phyloP scores from a whole-genome alignment of 805 yeast genomes.

The Saccharomycopsis olivae region DNA sequence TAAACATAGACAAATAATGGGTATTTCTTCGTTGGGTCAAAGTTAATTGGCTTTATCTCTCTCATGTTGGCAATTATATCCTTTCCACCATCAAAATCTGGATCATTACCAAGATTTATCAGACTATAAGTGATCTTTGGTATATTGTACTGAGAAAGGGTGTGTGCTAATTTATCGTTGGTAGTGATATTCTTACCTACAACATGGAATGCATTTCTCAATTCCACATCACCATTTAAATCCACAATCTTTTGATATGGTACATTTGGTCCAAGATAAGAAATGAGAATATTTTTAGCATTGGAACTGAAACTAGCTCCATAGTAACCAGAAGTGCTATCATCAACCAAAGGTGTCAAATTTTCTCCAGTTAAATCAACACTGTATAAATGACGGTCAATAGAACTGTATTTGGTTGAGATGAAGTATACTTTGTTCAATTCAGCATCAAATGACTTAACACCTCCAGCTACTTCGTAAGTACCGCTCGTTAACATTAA shows the following conservation, averaged over 20 bases:
- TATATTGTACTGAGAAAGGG: slow-evolving; percentile 36
- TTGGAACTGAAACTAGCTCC: slow-evolving; percentile 72
- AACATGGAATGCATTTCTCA: slow-evolving; percentile 25
- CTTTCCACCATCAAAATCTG: slow-evolving; percentile 26
- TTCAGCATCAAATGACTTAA: slow-evolving; percentile 47
- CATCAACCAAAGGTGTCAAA: slow-evolving; percentile 36
- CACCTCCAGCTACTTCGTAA: slow-evolving; percentile 86
- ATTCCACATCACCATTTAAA: slow-evolving; percentile 27
- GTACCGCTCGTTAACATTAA: slow-evolving; percentile 57
- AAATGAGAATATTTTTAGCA: slow-evolving; percentile 55
- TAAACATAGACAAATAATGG: slow-evolving; percentile 86
- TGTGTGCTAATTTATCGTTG: slow-evolving; percentile 33
- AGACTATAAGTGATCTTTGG: slow-evolving; percentile 50
- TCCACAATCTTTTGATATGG: slow-evolving; percentile 71
- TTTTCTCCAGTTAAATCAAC: slow-evolving; percentile 42
- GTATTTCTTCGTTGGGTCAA: slow-evolving; percentile 39
- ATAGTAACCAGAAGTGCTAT: slow-evolving; percentile 52
- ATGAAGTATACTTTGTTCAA: slow-evolving; percentile 45
- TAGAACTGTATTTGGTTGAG: slow-evolving; percentile 68
- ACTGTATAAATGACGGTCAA: slow-evolving; percentile 75
- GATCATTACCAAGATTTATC: slow-evolving; percentile 41
- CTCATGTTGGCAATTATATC: slow-evolving; percentile 48
- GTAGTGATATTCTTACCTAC: slow-evolving; percentile 32
- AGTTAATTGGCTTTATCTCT: slow-evolving; percentile 70
- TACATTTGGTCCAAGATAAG: slow-evolving; percentile 67